These are phyloP conservation scores for Xylariaceae sp. DNA, from an alignment of 2,329 filamentous ascomycete species.

Conservation along the genomic window DNA sequence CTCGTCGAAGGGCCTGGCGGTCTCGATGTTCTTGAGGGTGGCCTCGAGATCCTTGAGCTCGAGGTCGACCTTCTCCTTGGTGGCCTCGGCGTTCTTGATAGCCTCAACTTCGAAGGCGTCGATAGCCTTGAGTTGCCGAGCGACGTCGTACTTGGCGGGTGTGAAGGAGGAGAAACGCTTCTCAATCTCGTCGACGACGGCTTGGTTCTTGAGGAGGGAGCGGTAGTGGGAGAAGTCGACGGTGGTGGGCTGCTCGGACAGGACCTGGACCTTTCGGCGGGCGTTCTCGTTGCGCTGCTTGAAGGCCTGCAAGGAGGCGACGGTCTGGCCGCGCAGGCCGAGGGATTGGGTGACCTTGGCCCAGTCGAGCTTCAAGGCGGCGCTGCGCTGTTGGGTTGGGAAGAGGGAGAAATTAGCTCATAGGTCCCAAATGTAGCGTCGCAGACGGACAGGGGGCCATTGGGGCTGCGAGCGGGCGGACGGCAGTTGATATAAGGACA, in stretches of 20 bases:
- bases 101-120: constrained; percentile 97
- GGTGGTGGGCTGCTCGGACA: constrained; percentile 78
- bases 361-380: constrained; percentile 99
- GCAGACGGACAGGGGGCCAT: constrained; percentile 23
- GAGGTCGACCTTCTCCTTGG: constrained; percentile 91
- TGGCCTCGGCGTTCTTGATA: constrained; percentile 93
- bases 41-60: constrained; percentile 92
- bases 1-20: constrained; percentile 91
- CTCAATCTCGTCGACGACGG: constrained; percentile 95
- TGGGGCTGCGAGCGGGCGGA: constrained; percentile 22
- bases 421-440: constrained; percentile 9
- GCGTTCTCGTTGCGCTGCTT: constrained; percentile 99
- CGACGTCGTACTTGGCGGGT: constrained; percentile 88
- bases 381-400: constrained; percentile 71
- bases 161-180: constrained; percentile 90
- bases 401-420: constrained; percentile 55
- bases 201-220: constrained; percentile 88
- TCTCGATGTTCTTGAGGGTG: constrained; percentile 96
- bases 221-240: constrained; percentile 96
- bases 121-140: constrained; percentile 94
- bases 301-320: constrained; percentile 87
- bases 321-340: constrained; percentile 93
- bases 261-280: constrained; percentile 84
- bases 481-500: constrained; percentile 27
- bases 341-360: constrained; percentile 90